Conservation (phyloP, 331 rosid species). For the Quercus lobata region DNA sequence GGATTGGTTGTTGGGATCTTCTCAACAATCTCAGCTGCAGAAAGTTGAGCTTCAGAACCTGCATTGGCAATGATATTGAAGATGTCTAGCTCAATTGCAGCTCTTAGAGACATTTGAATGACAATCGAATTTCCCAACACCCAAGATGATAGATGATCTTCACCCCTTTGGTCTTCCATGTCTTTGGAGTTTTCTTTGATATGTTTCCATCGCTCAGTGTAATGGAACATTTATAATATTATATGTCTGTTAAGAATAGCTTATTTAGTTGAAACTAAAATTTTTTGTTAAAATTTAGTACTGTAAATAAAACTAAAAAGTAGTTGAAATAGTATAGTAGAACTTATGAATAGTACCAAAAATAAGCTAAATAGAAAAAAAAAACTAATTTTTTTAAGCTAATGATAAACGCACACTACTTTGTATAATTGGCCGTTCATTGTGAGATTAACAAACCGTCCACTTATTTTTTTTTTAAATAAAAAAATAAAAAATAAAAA, state of each 20-base stretch:
- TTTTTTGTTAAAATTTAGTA: too few relatives aligned
- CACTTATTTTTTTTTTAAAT: too few relatives aligned
- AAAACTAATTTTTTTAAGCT: too few relatives aligned
- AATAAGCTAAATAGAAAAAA: too few relatives aligned
- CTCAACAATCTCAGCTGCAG: background rate
- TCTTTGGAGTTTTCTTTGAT: background rate
- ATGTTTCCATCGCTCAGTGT: background rate
- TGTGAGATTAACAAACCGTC: too few relatives aligned
- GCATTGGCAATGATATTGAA: background rate
- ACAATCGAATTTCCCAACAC: background rate
- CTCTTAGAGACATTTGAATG: background rate
- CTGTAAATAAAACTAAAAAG: fast-evolving
- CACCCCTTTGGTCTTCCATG: background rate
- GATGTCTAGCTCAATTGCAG: background rate
- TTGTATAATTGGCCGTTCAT: too few relatives aligned
- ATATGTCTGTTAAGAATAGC: too few relatives aligned
- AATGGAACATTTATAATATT: too few relatives aligned
- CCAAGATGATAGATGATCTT: background rate
- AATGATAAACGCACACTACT: too few relatives aligned
- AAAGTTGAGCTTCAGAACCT: background rate
- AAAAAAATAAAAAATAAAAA: too few relatives aligned
- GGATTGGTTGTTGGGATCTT: background rate
- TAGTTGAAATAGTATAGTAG: fast-evolving
- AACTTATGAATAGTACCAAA: fast-evolving
- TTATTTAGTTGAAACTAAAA: too few relatives aligned